Evolutionary conservation across 1,284 basidiomycete species (phyloP), one percentile per base, ranked within the genome.

Genomic region (Porphyrellus sp.): DNA sequence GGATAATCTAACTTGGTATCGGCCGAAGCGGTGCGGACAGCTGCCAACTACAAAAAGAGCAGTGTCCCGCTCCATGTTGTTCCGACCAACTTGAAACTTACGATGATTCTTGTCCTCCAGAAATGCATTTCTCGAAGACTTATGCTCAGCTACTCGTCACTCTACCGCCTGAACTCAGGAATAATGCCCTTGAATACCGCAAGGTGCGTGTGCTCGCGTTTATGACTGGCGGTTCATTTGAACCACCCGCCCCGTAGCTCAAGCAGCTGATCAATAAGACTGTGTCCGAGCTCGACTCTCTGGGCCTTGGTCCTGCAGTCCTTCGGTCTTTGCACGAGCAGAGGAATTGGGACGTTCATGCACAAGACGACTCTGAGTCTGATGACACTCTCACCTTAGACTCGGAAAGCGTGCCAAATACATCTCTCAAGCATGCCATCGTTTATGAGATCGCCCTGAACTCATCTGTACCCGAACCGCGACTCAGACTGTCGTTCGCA

Each of bases 231-330:
- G 9, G 16, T 8, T 30, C 45, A 33, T 15, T n/a, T n/a, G 41
- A 30, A 21, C 23, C 18, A 3, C 7, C 6, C 20, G 8, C 38
- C 20, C 23, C n/a, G 15, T 64, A 93, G 88, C 84, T 98, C 58
- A 98, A 98, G 73, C 94, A 93, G 64, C 77, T 97, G 47, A 93
- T 98, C 65, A 92, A 93, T 63, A 81, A 87, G 67, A 84, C 95
- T 42, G 91, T 90, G 0, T 73, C 76, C 16, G 94, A 98, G 70
- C 83, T 98, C 27, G 78, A 83, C 8, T 78, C 82, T 8, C 76
- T 95, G 47, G 94, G 93, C 8, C 75, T 96, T 5, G 82, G 80
- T 42, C 87, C 83, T 8, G 68, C 72, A 18, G 60, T 82, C 2
- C 70, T 85, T 13, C 81, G 81, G 3, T 71, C 73, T 31, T 65